Conservation (phyloP, 495 filamentous ascomycete genomes). For the Neurospora sp. region DNA sequence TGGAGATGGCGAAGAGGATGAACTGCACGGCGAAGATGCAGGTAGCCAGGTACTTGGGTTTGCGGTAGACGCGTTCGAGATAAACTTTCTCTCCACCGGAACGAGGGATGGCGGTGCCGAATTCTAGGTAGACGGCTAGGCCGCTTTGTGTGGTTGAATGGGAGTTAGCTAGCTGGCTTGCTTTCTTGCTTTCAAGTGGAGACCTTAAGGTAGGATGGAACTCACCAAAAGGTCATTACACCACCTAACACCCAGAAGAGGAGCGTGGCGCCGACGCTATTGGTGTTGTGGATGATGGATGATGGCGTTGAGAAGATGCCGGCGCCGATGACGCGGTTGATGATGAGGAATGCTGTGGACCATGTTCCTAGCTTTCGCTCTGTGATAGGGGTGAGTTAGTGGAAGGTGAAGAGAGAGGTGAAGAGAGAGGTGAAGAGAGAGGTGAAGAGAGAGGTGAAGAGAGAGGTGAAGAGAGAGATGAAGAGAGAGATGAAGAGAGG, state of each 20-base stretch:
- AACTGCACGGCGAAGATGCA: conserved; percentile 32
- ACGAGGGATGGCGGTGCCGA: conserved; percentile 11
- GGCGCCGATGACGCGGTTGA: conserved; percentile 24
- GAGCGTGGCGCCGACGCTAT: conserved; percentile 23
- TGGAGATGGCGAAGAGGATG: conserved; percentile 28
- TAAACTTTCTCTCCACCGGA: conserved; percentile 1
- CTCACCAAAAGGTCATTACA: conserved; percentile 24
- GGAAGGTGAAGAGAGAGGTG: background rate
- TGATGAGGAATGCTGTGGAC: conserved; percentile 27
- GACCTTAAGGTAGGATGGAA: no score
- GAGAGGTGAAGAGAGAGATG: no score
- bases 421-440: background rate
- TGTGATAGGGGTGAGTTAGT: background rate
- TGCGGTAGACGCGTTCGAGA: conserved; percentile 24
- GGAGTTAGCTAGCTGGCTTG: background rate
- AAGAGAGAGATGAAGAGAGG: background rate
- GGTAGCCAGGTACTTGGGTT: conserved; percentile 24
- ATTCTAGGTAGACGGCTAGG: conserved; percentile 22
- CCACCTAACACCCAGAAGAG: conserved; percentile 25
- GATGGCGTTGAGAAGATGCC: conserved; percentile 23
- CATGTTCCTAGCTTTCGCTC: conserved; percentile 25
- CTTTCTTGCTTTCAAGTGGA: background rate
- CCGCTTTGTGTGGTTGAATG: background rate
- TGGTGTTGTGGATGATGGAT: conserved; percentile 14
- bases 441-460: background rate